Percentiles rank a stretch among this genome's conserved stretches.
Conservation (phyloP, 2,329 filamentous ascomycete species). For the Zymoseptoria pseudotritici region DNA sequence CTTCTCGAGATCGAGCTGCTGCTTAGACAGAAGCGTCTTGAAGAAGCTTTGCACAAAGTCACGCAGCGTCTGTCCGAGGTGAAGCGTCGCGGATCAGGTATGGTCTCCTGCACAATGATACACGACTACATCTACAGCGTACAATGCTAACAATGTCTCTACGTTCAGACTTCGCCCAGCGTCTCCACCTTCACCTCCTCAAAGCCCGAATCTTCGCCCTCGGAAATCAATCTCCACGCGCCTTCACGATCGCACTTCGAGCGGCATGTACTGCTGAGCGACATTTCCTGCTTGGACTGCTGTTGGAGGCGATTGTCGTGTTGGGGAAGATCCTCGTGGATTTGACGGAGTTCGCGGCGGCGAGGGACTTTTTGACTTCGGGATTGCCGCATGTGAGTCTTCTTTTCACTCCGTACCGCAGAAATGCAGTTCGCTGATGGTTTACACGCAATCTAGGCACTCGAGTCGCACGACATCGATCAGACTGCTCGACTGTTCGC, state of each 20-base stretch:
- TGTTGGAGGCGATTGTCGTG: constrained; percentile 66
- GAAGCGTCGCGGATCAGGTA: constrained; percentile 29
- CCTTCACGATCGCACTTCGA: constrained; percentile 67
- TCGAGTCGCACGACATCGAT: constrained; percentile 60
- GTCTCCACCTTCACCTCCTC: constrained; percentile 62
- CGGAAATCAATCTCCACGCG: constrained; percentile 62
- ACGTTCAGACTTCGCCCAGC: constrained; percentile 55
- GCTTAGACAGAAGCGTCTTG: constrained; percentile 41
- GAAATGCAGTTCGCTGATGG: neutral
- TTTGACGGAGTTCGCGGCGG: constrained; percentile 63
- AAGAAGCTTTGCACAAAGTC: constrained; percentile 47
- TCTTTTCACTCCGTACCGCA: neutral
- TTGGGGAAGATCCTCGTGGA: constrained; percentile 62
- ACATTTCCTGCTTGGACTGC: constrained; percentile 56
- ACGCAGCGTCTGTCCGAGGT: constrained; percentile 45
- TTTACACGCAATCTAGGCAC: constrained; percentile 27
- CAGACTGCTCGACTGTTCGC: constrained; percentile 62
- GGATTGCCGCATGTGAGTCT: constrained; percentile 60
- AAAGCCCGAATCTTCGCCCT: constrained; percentile 65
- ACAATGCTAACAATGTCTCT: neutral
- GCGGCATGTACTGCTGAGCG: constrained; percentile 68
- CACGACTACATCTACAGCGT: too few species aligned
- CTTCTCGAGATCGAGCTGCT: constrained; percentile 54
- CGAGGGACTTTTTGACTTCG: constrained; percentile 56
- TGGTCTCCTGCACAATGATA: neutral